Evolutionary conservation across 2,329 filamentous ascomycete genomes (phyloP).

Genomic region (Thyridium curvatum): DNA sequence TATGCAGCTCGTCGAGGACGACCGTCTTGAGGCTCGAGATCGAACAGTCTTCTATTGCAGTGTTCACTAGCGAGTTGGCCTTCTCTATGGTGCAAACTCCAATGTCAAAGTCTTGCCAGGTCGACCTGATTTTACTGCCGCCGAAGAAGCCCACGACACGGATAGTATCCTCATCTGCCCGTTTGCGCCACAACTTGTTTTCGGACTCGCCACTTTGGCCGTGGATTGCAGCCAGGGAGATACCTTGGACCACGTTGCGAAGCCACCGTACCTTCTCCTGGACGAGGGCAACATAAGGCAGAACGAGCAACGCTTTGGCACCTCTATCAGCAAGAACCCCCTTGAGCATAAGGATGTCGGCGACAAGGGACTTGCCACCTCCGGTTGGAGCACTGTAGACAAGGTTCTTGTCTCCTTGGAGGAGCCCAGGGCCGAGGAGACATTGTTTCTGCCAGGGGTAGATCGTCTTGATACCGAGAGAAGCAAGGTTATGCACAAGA

Average conservation of each 20-base stretch:
- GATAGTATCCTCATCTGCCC: slow-evolving; percentile 51
- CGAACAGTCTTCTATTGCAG: slow-evolving; percentile 64
- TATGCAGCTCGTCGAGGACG: slow-evolving; percentile 74
- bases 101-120: slow-evolving; percentile 71
- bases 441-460: slow-evolving; percentile 78
- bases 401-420: slow-evolving; percentile 60
- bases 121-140: slow-evolving; percentile 59
- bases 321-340: slow-evolving; percentile 56
- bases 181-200: slow-evolving; percentile 42
- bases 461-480: slow-evolving; percentile 64
- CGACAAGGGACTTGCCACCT: slow-evolving; percentile 71
- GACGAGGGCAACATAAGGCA: slow-evolving; percentile 74
- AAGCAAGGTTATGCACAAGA: slow-evolving; percentile 58
- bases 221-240: slow-evolving; percentile 33
- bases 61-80: slow-evolving; percentile 69
- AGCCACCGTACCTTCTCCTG: slow-evolving; percentile 76
- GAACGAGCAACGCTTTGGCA: slow-evolving; percentile 64
- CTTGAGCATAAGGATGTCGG: slow-evolving; percentile 67
- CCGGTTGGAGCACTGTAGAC: slow-evolving; percentile 78
- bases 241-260: slow-evolving; percentile 56
- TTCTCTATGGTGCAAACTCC: slow-evolving; percentile 78
- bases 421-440: slow-evolving; percentile 58
- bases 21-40: slow-evolving; percentile 59
- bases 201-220: slow-evolving; percentile 22
- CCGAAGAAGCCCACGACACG: slow-evolving; percentile 70